Evolutionary conservation across 2,329 filamentous ascomycete genomes (phyloP).

Genomic region (Hysterium pulicare): DNA sequence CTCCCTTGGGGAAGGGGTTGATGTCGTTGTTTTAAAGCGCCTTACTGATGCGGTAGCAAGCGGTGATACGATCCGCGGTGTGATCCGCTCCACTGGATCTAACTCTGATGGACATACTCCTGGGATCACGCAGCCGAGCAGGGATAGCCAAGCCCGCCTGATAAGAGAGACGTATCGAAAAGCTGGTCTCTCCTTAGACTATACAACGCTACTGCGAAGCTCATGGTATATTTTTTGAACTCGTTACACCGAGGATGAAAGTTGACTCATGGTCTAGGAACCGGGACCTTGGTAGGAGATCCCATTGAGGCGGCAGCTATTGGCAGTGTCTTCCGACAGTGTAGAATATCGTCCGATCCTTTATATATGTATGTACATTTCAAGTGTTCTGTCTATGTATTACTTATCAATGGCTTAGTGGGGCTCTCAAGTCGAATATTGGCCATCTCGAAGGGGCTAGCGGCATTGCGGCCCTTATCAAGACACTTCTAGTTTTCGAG

Average conservation of each 20-base stretch:
- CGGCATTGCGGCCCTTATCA: slow-evolving; percentile 12
- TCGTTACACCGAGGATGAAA: too few species aligned
- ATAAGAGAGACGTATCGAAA: slow-evolving; percentile 32
- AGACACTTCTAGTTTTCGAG: slow-evolving; percentile 16
- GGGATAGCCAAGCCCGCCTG: slow-evolving; percentile 45
- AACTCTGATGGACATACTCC: slow-evolving; percentile 51
- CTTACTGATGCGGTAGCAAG: slow-evolving; percentile 53
- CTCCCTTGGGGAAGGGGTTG: slow-evolving; percentile 61
- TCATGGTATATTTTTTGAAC: slow-evolving; percentile 36
- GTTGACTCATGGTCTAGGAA: too few species aligned
- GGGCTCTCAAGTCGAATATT: slow-evolving; percentile 14
- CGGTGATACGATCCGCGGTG: slow-evolving; percentile 46
- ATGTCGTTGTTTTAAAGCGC: slow-evolving; percentile 53
- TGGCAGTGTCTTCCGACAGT: background rate
- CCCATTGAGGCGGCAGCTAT: slow-evolving; percentile 10
- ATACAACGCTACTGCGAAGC: slow-evolving; percentile 7
- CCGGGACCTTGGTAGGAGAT: slow-evolving; percentile 43
- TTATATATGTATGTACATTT: background rate
- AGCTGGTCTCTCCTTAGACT: slow-evolving; percentile 20
- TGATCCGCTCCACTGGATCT: slow-evolving; percentile 35
- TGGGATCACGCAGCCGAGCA: slow-evolving; percentile 54
- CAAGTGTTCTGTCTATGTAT: too few species aligned
- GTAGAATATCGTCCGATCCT: background rate
- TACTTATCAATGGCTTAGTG: too few species aligned
- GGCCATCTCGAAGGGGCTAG: slow-evolving; percentile 14